phyloP scores from a whole-genome alignment of 768 basidiomycete species.

The Calocybe gangraenosa region DNA sequence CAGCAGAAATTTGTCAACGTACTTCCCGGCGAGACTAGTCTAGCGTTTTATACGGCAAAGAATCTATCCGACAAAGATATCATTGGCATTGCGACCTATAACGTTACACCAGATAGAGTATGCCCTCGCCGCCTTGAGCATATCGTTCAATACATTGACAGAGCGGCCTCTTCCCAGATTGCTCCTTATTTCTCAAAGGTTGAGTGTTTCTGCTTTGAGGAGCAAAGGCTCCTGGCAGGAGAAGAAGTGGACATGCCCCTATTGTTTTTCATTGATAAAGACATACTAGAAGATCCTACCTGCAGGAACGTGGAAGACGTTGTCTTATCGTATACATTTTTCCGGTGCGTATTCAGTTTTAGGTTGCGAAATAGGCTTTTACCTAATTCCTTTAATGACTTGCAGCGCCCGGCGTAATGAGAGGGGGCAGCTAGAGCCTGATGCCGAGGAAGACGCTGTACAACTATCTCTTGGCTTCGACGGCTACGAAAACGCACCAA shows the following conservation, averaged over 20 bases:
- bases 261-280: conserved; percentile 98
- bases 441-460: conserved; percentile 76
- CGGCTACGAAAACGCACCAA: conserved; percentile 52
- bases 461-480: conserved; percentile 79
- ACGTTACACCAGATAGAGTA: conserved; percentile 96
- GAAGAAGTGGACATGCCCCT: conserved; percentile 99
- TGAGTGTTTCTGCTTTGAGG: conserved; percentile 99
- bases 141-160: background rate
- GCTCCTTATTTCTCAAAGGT: conserved; percentile 99
- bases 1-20: conserved; percentile 89
- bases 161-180: conserved; percentile 59
- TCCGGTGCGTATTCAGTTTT: conserved; percentile 55
- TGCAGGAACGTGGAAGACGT: conserved; percentile 87
- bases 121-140: conserved; percentile 17
- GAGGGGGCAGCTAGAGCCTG: conserved; percentile 85
- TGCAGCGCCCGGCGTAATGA: conserved; percentile 80
- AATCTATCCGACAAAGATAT: conserved; percentile 84
- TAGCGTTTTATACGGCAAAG: conserved; percentile 94
- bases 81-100: conserved; percentile 98
- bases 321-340: conserved; percentile 96
- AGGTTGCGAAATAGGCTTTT: background rate
- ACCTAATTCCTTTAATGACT: background rate
- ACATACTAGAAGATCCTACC: conserved; percentile 88
- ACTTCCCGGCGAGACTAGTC: conserved; percentile 90
- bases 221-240: conserved; percentile 89